A percentile compares a stretch with the other conserved stretches of the same genome.
Conservation (phyloP, 495 filamentous ascomycete species). For the Aspergillus wentii region DNA sequence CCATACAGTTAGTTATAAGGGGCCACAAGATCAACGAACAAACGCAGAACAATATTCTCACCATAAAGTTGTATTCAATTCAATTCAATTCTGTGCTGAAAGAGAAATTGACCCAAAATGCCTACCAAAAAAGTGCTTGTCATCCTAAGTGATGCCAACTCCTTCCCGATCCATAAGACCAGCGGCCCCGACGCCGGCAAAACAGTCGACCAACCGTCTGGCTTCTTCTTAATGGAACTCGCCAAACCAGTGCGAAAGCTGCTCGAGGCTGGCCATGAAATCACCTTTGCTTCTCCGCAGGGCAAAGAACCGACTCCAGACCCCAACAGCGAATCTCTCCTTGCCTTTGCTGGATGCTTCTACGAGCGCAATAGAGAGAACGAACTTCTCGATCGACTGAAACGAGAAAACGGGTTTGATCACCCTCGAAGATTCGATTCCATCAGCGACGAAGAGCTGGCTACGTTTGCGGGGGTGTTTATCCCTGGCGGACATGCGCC, state of each 20-base stretch:
- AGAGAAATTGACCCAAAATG: no score
- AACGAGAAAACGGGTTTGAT: slow-evolving; percentile 30
- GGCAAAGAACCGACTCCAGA: slow-evolving; percentile 30
- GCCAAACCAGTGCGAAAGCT: slow-evolving; percentile 34
- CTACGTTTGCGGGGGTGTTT: slow-evolving; percentile 29
- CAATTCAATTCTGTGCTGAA: no score
- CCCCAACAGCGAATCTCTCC: slow-evolving; percentile 28
- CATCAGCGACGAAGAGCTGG: slow-evolving; percentile 25
- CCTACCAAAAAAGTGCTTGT: slow-evolving; percentile 42
- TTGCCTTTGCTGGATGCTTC: slow-evolving; percentile 35
- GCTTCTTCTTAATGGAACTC: slow-evolving; percentile 42
- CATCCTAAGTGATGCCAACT: slow-evolving; percentile 33
- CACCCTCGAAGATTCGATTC: slow-evolving; percentile 18
- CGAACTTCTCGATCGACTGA: slow-evolving; percentile 33
- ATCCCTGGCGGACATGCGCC: slow-evolving; percentile 41
- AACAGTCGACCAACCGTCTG: slow-evolving; percentile 29
- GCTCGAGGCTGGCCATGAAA: slow-evolving; percentile 30
- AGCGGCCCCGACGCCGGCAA: slow-evolving; percentile 17
- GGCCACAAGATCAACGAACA: no score
- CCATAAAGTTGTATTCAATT: no score
- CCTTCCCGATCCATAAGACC: slow-evolving; percentile 29
- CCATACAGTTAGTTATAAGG: no score
- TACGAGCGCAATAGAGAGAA: slow-evolving; percentile 34
- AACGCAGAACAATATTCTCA: no score
- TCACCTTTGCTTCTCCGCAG: slow-evolving; percentile 33